Conservation (phyloP, 2,329 filamentous ascomycete genomes). For the Xenoacremonium recifei region DNA sequence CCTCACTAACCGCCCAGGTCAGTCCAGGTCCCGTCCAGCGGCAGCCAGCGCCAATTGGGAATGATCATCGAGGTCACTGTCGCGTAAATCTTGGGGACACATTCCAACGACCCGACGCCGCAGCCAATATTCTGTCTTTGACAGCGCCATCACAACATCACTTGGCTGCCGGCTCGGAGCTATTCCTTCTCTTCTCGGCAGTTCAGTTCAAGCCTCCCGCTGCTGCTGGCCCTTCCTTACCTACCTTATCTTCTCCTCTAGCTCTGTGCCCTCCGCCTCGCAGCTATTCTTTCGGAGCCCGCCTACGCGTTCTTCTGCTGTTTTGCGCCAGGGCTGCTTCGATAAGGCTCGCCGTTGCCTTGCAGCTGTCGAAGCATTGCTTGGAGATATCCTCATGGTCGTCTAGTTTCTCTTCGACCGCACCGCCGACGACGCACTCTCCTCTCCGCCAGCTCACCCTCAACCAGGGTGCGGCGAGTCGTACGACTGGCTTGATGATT, state of each 20-base stretch:
- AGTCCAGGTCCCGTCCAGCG: no score
- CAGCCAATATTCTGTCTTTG: not conserved
- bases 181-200: no score
- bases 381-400: no score
- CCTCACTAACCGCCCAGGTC: no score
- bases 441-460: conserved; percentile 12
- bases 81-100: conserved; percentile 18
- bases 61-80: conserved; percentile 23
- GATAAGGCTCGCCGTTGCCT: no score
- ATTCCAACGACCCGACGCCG: conserved; percentile 18
- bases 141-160: not conserved
- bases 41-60: conserved; percentile 16
- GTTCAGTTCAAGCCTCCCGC: no score
- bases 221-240: not conserved
- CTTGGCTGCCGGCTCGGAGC: no score
- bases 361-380: no score
- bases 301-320: not conserved
- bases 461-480: conserved; percentile 26
- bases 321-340: no score
- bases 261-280: not conserved
- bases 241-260: not conserved
- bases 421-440: conserved; percentile 8
- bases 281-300: not conserved
- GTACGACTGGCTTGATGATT: conserved; percentile 28
- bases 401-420: conserved; percentile 6